Conservation (phyloP, 2,329 filamentous ascomycete genomes). For the Colletotrichum gloeosporioides region DNA sequence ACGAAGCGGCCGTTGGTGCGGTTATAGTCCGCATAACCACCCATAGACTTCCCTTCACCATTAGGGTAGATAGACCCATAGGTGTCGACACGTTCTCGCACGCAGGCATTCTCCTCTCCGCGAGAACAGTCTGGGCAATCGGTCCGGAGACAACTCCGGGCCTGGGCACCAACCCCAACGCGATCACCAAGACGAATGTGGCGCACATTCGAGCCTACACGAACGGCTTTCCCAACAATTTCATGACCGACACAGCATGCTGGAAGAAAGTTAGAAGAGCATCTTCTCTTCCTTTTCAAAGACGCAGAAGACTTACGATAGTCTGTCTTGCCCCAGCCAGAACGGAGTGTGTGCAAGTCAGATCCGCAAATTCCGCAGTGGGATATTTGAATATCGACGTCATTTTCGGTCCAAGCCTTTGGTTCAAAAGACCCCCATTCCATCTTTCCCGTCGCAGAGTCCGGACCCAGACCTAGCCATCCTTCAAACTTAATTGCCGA, state of each 20-base stretch:
- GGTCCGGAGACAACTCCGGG: slow-evolving; percentile 54
- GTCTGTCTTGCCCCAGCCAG: slow-evolving; percentile 51
- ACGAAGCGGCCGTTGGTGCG: slow-evolving; percentile 49
- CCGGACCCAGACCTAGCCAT: slow-evolving; percentile 49
- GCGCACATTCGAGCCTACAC: slow-evolving; percentile 52
- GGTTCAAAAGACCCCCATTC: slow-evolving; percentile 62
- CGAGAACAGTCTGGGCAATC: slow-evolving; percentile 46
- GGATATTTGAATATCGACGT: slow-evolving; percentile 69
- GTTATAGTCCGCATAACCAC: slow-evolving; percentile 49
- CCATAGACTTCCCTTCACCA: slow-evolving; percentile 55
- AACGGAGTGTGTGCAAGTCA: slow-evolving; percentile 63
- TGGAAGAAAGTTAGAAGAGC: not conserved
- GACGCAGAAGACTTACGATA: slow-evolving; percentile 35
- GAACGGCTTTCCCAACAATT: slow-evolving; percentile 63
- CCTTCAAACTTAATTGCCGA: slow-evolving; percentile 50
- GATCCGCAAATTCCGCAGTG: slow-evolving; percentile 72
- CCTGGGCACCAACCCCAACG: slow-evolving; percentile 67
- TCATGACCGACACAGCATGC: slow-evolving; percentile 67
- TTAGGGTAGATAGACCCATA: slow-evolving; percentile 57
- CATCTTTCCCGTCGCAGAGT: slow-evolving; percentile 55
- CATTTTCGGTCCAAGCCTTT: slow-evolving; percentile 68
- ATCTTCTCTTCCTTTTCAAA: not conserved
- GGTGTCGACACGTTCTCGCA: slow-evolving; percentile 46
- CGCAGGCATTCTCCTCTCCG: slow-evolving; percentile 48
- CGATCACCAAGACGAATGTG: slow-evolving; percentile 65